Evolutionary conservation across 2,329 filamentous ascomycete genomes (phyloP).

Genomic region (Trichoderma aggressivum): DNA sequence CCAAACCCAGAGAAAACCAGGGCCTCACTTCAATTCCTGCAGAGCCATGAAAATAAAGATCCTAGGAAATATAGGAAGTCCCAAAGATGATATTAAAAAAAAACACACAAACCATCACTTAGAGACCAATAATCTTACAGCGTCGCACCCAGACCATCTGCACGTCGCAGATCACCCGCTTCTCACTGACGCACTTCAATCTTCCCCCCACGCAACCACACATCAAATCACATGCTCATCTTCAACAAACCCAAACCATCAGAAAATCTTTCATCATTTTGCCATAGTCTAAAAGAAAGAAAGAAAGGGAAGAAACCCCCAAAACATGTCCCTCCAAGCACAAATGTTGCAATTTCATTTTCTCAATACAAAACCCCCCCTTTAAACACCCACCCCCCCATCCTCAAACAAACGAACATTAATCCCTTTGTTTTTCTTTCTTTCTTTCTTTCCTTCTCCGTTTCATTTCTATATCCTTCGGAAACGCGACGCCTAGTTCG

Average conservation of each 20-base stretch:
- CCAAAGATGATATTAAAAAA: too few species aligned
- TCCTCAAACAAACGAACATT: not conserved
- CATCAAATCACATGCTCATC: not conserved
- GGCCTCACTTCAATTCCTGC: not conserved
- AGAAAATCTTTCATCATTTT: not conserved
- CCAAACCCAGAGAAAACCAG: too few species aligned
- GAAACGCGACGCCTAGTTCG: constrained; percentile 3
- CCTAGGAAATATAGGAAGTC: too few species aligned
- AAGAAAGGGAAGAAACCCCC: not conserved
- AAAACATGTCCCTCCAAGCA: not conserved
- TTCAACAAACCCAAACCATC: not conserved
- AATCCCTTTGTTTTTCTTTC: not conserved
- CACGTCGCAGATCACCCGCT: constrained; percentile 19
- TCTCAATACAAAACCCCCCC: not conserved
- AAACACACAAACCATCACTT: too few species aligned
- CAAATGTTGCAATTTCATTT: not conserved
- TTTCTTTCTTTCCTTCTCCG: not conserved
- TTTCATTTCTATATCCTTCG: not conserved
- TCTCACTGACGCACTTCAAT: not conserved
- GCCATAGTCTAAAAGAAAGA: not conserved
- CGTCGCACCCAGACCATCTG: not conserved
- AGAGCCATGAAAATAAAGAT: not conserved
- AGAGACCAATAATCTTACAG: not conserved
- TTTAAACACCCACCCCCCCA: not conserved
- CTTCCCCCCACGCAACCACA: not conserved